Percentiles rank a stretch among this genome's conserved stretches.
Conservation (phyloP, 805 yeast genomes). For the Sugiyamaella valdiviana region DNA sequence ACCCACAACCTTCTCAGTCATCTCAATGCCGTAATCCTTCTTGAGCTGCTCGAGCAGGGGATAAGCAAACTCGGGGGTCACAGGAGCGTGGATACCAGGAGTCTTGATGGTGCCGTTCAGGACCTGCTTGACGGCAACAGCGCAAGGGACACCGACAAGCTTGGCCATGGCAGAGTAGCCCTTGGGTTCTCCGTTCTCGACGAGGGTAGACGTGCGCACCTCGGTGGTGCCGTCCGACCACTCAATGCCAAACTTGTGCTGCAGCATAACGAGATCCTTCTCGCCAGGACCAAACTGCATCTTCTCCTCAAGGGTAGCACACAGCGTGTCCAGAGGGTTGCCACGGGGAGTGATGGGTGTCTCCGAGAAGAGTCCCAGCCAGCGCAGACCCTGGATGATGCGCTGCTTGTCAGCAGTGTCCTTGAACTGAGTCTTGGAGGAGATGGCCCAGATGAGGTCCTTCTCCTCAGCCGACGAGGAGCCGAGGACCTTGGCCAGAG, state of each 20-base stretch:
- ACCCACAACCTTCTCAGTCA: conserved; percentile 70
- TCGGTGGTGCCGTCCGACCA: conserved; percentile 91
- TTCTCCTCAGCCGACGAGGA: conserved; percentile 62
- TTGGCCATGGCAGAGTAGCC: conserved; percentile 98
- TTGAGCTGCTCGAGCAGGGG: conserved; percentile 88
- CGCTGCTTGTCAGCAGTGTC: conserved; percentile 76
- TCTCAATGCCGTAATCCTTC: conserved; percentile 80
- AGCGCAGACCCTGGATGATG: conserved; percentile 79
- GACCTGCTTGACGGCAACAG: conserved; percentile 85
- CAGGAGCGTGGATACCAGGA: conserved; percentile 90
- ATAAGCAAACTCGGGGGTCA: conserved; percentile 80
- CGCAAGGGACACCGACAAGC: conserved; percentile 97
- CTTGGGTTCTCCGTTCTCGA: conserved; percentile 82
- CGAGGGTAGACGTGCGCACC: conserved; percentile 90
- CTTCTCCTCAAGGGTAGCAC: conserved; percentile 91
- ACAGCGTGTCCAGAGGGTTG: conserved; percentile 90
- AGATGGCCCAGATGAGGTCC: conserved; percentile 72
- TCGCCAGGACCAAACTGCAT: conserved; percentile 96
- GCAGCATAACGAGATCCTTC: conserved; percentile 90
- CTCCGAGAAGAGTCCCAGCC: conserved; percentile 90
- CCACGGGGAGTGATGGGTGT: conserved; percentile 77
- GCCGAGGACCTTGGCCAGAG: conserved; percentile 67
- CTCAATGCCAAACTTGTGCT: conserved; percentile 96
- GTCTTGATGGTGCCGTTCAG: conserved; percentile 69
- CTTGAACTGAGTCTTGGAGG: conserved; percentile 72